Evolutionary conservation across 1,139 yeast species (phyloP).

Genomic region (Nadsonia starkeyi-henricii): DNA sequence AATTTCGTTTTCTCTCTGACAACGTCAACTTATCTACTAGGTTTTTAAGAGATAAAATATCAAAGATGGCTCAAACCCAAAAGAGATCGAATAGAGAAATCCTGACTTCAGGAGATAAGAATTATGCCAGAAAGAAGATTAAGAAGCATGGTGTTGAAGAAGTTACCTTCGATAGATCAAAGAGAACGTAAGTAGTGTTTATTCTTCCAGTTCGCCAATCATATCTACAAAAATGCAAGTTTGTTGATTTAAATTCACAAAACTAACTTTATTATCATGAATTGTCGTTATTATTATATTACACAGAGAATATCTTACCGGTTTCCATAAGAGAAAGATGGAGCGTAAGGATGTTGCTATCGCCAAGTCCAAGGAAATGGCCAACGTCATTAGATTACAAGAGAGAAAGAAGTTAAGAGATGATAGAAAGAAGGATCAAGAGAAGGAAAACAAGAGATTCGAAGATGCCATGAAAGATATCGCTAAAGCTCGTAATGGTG

Average conservation of each 20-base stretch:
- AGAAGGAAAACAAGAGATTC: slow-evolving; percentile 5
- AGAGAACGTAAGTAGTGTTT: slow-evolving; percentile 1
- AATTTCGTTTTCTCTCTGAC: neutral
- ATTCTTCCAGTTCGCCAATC: neutral
- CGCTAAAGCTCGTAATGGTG: slow-evolving; percentile 4
- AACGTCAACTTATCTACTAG: neutral
- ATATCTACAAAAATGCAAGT: too few species aligned
- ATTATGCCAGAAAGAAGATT: slow-evolving; percentile 4
- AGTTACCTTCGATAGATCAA: slow-evolving; percentile 3
- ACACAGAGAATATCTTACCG: slow-evolving; percentile 4
- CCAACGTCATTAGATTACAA: slow-evolving; percentile 13
- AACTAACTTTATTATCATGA: too few species aligned
- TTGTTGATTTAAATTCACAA: too few species aligned
- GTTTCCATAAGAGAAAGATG: slow-evolving; percentile 10
- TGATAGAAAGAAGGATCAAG: slow-evolving; percentile 2
- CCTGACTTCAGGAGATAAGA: slow-evolving; percentile 6
- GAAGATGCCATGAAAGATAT: slow-evolving; percentile 7
- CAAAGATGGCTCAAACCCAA: neutral
- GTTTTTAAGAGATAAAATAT: neutral
- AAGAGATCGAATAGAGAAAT: slow-evolving; percentile 4
- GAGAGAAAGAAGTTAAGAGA: slow-evolving; percentile 4
- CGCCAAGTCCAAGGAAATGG: slow-evolving; percentile 17
- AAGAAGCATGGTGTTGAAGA: slow-evolving; percentile 3
- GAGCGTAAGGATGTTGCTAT: slow-evolving; percentile 9
- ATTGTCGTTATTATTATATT: neutral